phyloP scores from a whole-genome alignment of 75 land plant species.

The Sequoia sempervirens region DNA sequence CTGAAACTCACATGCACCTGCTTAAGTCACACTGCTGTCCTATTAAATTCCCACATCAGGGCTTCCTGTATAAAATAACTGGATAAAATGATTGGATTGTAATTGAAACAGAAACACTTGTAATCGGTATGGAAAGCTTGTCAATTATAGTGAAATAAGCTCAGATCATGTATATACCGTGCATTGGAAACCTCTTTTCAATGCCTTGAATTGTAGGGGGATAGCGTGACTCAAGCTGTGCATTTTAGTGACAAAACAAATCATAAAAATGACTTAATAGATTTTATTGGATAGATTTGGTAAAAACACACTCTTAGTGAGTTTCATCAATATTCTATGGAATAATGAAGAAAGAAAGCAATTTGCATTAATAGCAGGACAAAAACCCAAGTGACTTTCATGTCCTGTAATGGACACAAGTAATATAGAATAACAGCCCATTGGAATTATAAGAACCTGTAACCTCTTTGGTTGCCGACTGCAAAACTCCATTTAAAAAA shows the following conservation, averaged over 20 bases:
- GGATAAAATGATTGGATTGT: background rate
- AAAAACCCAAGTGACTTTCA: background rate
- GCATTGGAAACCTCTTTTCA: background rate
- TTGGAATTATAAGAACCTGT: background rate
- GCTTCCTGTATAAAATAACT: background rate
- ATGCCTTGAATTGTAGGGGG: background rate
- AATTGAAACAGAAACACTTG: background rate
- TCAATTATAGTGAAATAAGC: background rate
- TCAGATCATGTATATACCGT: background rate
- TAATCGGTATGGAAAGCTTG: background rate
- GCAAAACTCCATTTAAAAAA: background rate
- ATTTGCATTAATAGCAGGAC: too few species aligned
- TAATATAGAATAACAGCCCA: background rate
- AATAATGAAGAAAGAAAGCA: background rate
- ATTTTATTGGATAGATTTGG: background rate
- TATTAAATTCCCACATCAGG: background rate
- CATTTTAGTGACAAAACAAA: background rate
- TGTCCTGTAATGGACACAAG: background rate
- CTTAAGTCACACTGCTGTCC: background rate
- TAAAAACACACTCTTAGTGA: background rate
- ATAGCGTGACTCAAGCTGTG: background rate
- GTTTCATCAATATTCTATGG: background rate
- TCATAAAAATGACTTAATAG: background rate
- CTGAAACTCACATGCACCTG: background rate
- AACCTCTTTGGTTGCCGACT: background rate